These are phyloP conservation scores for Crepidotus variabilis DNA, from an alignment of 768 basidiomycete genomes.

Conservation along the genomic window DNA sequence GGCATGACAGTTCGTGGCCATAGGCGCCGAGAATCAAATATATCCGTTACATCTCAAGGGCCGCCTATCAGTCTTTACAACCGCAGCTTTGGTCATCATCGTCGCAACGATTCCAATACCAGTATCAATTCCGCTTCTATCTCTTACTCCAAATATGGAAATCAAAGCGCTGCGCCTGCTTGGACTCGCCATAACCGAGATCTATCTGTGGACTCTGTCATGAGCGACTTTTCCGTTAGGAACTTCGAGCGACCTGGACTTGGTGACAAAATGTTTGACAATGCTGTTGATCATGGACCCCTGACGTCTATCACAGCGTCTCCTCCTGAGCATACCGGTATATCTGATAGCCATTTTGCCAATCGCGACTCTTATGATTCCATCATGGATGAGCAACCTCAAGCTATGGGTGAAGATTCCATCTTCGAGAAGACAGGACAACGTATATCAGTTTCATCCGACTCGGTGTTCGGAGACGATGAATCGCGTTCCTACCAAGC, in stretches of 20 bases:
- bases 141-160: slow-evolving; percentile 51
- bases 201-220: slow-evolving; percentile 58
- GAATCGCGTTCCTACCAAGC: slow-evolving; percentile 27
- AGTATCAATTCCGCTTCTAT: slow-evolving; percentile 57
- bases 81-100: slow-evolving; percentile 49
- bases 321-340: slow-evolving; percentile 41
- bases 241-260: slow-evolving; percentile 68
- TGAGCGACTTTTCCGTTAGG: slow-evolving; percentile 58
- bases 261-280: slow-evolving; percentile 88
- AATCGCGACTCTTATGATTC: slow-evolving; percentile 54
- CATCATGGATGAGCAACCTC: slow-evolving; percentile 51
- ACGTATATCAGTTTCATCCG: slow-evolving; percentile 46
- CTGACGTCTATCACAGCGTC: slow-evolving; percentile 65
- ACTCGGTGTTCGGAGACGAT: slow-evolving; percentile 61
- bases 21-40: slow-evolving; percentile 58
- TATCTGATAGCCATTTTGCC: neutral
- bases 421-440: slow-evolving; percentile 62
- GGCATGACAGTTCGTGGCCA: slow-evolving; percentile 39
- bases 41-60: slow-evolving; percentile 48
- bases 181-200: slow-evolving; percentile 60
- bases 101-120: slow-evolving; percentile 54
- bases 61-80: slow-evolving; percentile 76
- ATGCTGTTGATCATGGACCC: slow-evolving; percentile 46
- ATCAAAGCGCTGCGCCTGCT: slow-evolving; percentile 49
- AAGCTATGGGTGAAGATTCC: slow-evolving; percentile 45